A percentile compares a stretch with the other conserved stretches of the same genome.
phyloP scores from a whole-genome alignment of 768 basidiomycete genomes.

The Aureoboletus auriporus region DNA sequence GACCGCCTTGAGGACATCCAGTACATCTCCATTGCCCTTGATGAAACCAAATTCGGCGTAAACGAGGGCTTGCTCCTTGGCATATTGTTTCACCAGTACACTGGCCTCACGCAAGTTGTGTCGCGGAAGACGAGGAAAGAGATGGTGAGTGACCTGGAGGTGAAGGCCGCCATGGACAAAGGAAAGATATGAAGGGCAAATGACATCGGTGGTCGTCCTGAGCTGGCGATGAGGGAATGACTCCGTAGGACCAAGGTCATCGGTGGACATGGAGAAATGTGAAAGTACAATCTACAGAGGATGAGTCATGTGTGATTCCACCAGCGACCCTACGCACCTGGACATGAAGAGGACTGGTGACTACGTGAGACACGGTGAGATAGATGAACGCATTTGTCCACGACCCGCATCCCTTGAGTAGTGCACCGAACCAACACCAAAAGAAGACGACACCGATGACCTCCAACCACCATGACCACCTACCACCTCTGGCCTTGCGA shows the following conservation, averaged over 20 bases:
- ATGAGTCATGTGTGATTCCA: slow-evolving; percentile 1
- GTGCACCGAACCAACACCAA: slow-evolving; percentile 80
- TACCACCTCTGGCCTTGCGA: slow-evolving; percentile 59
- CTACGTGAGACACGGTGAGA: slow-evolving; percentile 79
- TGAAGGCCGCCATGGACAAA: slow-evolving; percentile 98
- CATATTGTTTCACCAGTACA: slow-evolving; percentile 80
- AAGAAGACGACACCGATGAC: slow-evolving; percentile 73
- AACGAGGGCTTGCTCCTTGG: slow-evolving; percentile 74
- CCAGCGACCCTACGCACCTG: slow-evolving; percentile 56
- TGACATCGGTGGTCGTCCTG: slow-evolving; percentile 95
- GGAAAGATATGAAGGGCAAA: slow-evolving; percentile 76
- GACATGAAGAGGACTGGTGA: slow-evolving; percentile 88
- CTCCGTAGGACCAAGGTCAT: slow-evolving; percentile 84
- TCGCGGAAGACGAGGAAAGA: slow-evolving; percentile 92
- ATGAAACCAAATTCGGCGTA: slow-evolving; percentile 93
- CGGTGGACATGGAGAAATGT: slow-evolving; percentile 94
- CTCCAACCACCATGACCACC: slow-evolving; percentile 80
- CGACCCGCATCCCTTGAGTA: slow-evolving; percentile 67
- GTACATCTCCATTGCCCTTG: slow-evolving; percentile 79
- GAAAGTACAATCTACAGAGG: slow-evolving; percentile 81
- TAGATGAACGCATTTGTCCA: slow-evolving; percentile 71
- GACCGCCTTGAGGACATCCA: slow-evolving; percentile 77
- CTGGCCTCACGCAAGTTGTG: slow-evolving; percentile 89
- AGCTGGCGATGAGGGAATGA: slow-evolving; percentile 93
- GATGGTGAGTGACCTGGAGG: slow-evolving; percentile 94